These are phyloP conservation scores for Pseudonectria foliicola DNA, from an alignment of 2,329 filamentous ascomycete genomes.

Conservation along the genomic window DNA sequence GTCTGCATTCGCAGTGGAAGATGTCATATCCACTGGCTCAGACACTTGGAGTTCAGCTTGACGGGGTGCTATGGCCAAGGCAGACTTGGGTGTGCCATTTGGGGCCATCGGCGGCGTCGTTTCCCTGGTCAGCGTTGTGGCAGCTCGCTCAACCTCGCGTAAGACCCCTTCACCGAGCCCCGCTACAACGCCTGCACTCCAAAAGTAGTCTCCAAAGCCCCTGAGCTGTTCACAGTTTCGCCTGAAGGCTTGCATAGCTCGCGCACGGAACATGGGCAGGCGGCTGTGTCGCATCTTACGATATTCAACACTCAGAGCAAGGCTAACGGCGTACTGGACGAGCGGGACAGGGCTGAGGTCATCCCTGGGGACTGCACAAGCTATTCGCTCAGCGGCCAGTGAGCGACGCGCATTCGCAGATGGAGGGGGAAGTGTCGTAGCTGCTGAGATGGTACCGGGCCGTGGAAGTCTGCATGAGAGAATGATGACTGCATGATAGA, in stretches of 20 bases:
- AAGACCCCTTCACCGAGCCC: slow-evolving; percentile 48
- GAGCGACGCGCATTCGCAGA: slow-evolving; percentile 51
- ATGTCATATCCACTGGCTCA: slow-evolving; percentile 20
- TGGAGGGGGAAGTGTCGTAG: slow-evolving; percentile 37
- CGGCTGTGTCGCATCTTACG: slow-evolving; percentile 57
- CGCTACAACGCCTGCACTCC: slow-evolving; percentile 48
- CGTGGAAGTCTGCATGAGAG: slow-evolving; percentile 51
- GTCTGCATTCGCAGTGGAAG: slow-evolving; percentile 23
- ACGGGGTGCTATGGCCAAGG: slow-evolving; percentile 5
- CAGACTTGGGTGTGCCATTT: slow-evolving; percentile 15
- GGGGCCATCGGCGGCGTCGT: slow-evolving; percentile 19
- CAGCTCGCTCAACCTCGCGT: slow-evolving; percentile 49
- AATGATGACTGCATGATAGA: slow-evolving; percentile 59
- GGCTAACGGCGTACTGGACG: slow-evolving; percentile 53
- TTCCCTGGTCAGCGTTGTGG: slow-evolving; percentile 36
- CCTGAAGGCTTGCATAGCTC: slow-evolving; percentile 48
- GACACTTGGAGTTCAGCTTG: slow-evolving; percentile 12
- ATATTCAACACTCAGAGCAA: slow-evolving; percentile 56
- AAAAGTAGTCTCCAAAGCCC: slow-evolving; percentile 49
- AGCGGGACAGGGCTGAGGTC: slow-evolving; percentile 49
- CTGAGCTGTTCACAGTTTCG: slow-evolving; percentile 47
- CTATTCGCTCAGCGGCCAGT: slow-evolving; percentile 50
- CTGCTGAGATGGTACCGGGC: slow-evolving; percentile 31
- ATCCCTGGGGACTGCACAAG: slow-evolving; percentile 45
- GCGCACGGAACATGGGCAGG: slow-evolving; percentile 49